These are phyloP conservation scores for Mycena galericulata DNA, from an alignment of 768 basidiomycete genomes.

Conservation along the genomic window DNA sequence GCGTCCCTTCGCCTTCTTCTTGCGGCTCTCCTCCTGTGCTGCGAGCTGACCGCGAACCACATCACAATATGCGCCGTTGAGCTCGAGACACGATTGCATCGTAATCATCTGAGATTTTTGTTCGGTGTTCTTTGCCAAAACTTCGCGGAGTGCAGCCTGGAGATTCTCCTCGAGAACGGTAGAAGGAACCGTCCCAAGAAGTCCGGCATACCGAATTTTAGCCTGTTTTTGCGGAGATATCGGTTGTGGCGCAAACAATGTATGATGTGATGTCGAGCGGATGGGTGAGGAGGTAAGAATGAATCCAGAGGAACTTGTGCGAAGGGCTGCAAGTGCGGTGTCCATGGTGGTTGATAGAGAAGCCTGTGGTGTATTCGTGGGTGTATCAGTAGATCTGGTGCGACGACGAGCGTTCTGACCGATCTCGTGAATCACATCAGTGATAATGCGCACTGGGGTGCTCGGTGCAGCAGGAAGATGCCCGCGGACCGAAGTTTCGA, in stretches of 20 bases:
- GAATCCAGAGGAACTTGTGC: not conserved
- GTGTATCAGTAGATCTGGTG: not conserved
- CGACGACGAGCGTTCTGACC: not conserved
- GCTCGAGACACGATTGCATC: slow-evolving; percentile 14
- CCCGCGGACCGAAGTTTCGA: slow-evolving; percentile 36
- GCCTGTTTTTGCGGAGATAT: not conserved
- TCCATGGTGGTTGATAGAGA: no score
- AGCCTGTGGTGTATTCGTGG: no score
- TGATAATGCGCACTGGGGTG: slow-evolving; percentile 36
- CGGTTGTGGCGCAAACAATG: not conserved
- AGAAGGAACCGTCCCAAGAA: not conserved
- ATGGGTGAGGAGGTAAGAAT: not conserved
- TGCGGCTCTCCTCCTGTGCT: slow-evolving; percentile 20
- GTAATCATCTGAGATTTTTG: not conserved
- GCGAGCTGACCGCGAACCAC: slow-evolving; percentile 9
- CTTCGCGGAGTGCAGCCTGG: slow-evolving; percentile 2
- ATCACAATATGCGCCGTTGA: slow-evolving; percentile 16
- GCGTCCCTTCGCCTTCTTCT: slow-evolving; percentile 14
- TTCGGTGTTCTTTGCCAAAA: not conserved
- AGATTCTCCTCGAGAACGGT: not conserved
- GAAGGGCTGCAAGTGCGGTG: no score
- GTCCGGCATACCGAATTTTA: not conserved
- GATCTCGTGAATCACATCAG: slow-evolving; percentile 8
- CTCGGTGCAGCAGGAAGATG: slow-evolving; percentile 38
- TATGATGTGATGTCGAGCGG: not conserved